phyloP scores from a whole-genome alignment of 2,329 filamentous ascomycete species.

The Colletotrichum aenigma region DNA sequence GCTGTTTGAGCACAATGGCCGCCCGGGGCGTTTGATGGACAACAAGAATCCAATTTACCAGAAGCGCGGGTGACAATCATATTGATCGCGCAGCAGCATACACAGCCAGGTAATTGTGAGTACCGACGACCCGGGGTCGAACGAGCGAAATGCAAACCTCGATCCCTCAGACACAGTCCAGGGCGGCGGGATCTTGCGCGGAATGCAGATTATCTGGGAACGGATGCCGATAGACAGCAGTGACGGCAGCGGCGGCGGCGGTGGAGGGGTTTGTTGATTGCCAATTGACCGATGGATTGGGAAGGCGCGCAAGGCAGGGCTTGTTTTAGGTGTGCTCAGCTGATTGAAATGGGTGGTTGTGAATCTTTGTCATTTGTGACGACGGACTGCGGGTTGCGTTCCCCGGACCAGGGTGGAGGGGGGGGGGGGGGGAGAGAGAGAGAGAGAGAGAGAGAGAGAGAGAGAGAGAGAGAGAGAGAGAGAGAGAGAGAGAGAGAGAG shows the following conservation, averaged over 20 bases:
- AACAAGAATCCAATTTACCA: neutral
- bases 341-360: neutral
- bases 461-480: too few species aligned
- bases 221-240: neutral
- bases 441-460: neutral
- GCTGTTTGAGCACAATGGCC: neutral
- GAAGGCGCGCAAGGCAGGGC: neutral
- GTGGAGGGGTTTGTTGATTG: neutral
- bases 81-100: neutral
- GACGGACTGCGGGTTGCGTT: neutral
- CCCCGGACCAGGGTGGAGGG: neutral
- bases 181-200: neutral
- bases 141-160: neutral
- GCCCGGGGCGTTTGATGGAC: neutral
- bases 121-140: neutral
- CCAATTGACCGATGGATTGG: neutral
- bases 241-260: neutral
- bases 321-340: slow-evolving; percentile 10
- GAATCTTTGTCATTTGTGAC: neutral
- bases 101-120: neutral
- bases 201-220: neutral
- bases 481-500: neutral
- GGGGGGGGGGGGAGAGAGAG: neutral
- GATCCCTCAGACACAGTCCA: neutral
- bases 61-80: neutral